These are phyloP conservation scores for Talaromyces sp. DNA, from an alignment of 2,329 filamentous ascomycete genomes.

Conservation along the genomic window DNA sequence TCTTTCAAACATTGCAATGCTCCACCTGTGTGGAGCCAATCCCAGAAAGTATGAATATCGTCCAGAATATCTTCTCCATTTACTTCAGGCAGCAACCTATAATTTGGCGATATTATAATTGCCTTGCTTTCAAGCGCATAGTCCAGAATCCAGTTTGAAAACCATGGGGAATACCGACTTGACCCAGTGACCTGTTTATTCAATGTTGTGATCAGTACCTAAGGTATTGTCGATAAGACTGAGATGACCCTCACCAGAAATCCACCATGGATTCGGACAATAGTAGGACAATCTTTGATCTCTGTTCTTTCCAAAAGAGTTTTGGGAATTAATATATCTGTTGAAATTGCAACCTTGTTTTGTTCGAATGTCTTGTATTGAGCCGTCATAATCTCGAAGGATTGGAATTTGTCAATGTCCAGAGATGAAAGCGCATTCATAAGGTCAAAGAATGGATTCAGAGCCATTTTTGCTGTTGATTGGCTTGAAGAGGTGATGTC, in stretches of 20 bases:
- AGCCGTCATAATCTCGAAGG: neutral
- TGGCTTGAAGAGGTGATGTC: too few species aligned
- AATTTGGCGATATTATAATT: slow-evolving; percentile 3
- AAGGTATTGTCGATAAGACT: neutral
- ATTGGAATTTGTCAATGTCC: neutral
- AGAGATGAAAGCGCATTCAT: neutral
- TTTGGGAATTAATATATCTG: neutral
- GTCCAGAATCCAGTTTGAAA: neutral
- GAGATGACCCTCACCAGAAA: slow-evolving; percentile 1
- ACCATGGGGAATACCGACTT: neutral
- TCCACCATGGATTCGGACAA: neutral
- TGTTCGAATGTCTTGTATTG: neutral
- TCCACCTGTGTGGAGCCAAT: slow-evolving; percentile 2
- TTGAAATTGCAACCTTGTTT: neutral
- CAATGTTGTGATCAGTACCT: neutral
- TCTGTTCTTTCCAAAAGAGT: neutral
- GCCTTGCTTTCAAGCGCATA: neutral
- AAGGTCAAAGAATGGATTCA: neutral
- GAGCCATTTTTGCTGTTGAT: neutral
- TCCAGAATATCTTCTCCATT: neutral
- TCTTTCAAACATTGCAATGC: neutral
- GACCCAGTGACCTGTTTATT: neutral
- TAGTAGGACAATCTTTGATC: neutral
- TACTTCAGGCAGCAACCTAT: slow-evolving; percentile 3
- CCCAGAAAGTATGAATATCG: slow-evolving; percentile 3